A percentile compares a stretch with the other conserved stretches of the same genome.
phyloP scores from a whole-genome alignment of 176 grass and related monocot species.

The Hsuehochloa calcarea region DNA sequence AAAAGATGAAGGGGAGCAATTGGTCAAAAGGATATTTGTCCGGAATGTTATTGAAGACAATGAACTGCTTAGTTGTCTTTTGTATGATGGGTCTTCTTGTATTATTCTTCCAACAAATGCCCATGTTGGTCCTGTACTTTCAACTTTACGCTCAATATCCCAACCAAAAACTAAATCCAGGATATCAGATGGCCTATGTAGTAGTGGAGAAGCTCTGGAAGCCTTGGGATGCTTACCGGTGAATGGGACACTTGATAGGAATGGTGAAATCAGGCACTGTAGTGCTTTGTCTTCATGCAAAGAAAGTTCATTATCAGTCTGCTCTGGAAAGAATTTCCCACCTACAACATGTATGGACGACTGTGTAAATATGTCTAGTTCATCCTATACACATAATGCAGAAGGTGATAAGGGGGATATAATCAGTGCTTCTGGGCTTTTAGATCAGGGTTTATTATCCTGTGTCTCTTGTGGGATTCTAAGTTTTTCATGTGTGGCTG shows the following conservation, averaged over 20 bases:
- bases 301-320: conserved; percentile 30
- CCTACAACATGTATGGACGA: conserved; percentile 27
- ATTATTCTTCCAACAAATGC: conserved; percentile 66
- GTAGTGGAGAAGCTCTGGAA: conserved; percentile 44
- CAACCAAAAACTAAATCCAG: conserved; percentile 48
- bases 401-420: conserved; percentile 42
- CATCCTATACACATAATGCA: conserved; percentile 41
- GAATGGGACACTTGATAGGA: conserved; percentile 27
- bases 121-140: conserved; percentile 44
- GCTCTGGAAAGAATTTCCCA: conserved; percentile 26
- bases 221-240: conserved; percentile 33
- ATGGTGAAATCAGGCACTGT: conserved; percentile 28
- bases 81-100: conserved; percentile 63
- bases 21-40: conserved; percentile 82
- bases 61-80: conserved; percentile 57
- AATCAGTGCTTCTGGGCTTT: conserved; percentile 40
- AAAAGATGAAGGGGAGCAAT: conserved; percentile 79
- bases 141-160: conserved; percentile 46
- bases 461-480: conserved; percentile 95
- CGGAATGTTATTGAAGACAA: conserved; percentile 86
- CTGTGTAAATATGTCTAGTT: conserved; percentile 38
- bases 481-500: conserved; percentile 96
- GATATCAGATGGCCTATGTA: conserved; percentile 38
- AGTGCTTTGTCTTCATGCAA: conserved; percentile 29
- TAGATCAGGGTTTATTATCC: conserved; percentile 87